phyloP scores from a whole-genome alignment of 345 rosid genomes.

The Raphanus sativus region DNA sequence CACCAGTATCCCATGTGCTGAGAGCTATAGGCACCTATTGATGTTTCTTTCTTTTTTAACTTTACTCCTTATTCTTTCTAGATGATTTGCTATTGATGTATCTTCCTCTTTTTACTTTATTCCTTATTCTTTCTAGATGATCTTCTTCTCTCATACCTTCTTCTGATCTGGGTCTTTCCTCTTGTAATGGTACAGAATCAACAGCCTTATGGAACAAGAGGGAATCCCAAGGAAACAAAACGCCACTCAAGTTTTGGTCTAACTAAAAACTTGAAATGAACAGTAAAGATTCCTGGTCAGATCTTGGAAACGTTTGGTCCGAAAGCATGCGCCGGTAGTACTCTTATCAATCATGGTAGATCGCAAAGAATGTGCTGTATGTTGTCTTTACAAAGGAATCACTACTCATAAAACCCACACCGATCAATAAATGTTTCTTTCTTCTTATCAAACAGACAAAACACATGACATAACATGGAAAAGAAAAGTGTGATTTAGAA shows the following conservation, averaged over 20 bases:
- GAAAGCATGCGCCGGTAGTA: background rate
- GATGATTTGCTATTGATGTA: too few species aligned
- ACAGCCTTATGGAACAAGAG: background rate
- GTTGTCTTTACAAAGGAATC: background rate
- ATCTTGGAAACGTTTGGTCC: background rate
- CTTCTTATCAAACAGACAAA: constrained; percentile 5
- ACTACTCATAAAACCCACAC: constrained; percentile 2
- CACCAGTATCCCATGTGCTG: too few species aligned
- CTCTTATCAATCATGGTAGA: background rate
- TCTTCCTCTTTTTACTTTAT: too few species aligned
- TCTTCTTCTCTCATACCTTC: too few species aligned
- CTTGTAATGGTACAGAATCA: too few species aligned
- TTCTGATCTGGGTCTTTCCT: too few species aligned
- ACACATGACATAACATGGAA: constrained; percentile 25
- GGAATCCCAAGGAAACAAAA: background rate
- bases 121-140: too few species aligned
- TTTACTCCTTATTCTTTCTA: too few species aligned
- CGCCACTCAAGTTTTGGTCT: background rate
- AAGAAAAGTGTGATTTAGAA: constrained; percentile 5
- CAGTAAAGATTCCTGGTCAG: background rate
- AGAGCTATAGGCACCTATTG: too few species aligned
- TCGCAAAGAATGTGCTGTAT: background rate
- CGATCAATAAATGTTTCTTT: background rate
- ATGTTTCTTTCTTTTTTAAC: too few species aligned
- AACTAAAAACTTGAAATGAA: background rate